Conservation (phyloP, 2,329 filamentous ascomycete species). For the Emergomyces orientalis region DNA sequence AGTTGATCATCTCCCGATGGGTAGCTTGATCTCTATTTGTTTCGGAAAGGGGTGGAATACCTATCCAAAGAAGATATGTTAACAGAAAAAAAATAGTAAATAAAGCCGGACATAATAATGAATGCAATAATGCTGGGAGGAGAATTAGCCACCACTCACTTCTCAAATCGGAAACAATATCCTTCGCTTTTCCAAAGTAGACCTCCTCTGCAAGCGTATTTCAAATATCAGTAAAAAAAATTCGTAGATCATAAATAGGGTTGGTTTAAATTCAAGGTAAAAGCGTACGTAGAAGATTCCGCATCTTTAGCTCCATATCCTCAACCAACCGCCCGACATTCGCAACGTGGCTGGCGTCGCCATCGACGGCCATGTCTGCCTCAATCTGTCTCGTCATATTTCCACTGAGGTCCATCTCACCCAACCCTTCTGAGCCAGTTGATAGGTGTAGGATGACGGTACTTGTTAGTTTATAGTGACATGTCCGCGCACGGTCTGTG, state of each 20-base stretch:
- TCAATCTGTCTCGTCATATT: slow-evolving; percentile 98
- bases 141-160: slow-evolving; percentile 43
- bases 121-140: slow-evolving; percentile 7
- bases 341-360: slow-evolving; percentile 85
- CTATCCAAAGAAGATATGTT: slow-evolving; percentile 28
- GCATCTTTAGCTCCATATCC: slow-evolving; percentile 99
- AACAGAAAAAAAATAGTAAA: slow-evolving; percentile 4
- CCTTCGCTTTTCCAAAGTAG: slow-evolving; percentile 98
- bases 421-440: slow-evolving; percentile 57
- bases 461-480: slow-evolving; percentile 95
- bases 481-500: slow-evolving; percentile 79
- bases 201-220: slow-evolving; percentile 59
- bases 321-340: slow-evolving; percentile 92
- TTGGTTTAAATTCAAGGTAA: background rate
- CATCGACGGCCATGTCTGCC: slow-evolving; percentile 78
- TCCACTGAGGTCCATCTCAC: slow-evolving; percentile 83
- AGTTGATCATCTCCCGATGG: slow-evolving; percentile 77
- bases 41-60: slow-evolving; percentile 71
- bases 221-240: slow-evolving; percentile 16
- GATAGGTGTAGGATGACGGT: slow-evolving; percentile 90
- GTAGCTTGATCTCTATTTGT: slow-evolving; percentile 72
- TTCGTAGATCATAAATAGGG: background rate
- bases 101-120: background rate
- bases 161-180: slow-evolving; percentile 89
- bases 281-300: slow-evolving; percentile 67